These are phyloP conservation scores for Panicum virgatum DNA, from an alignment of 202 grass and related monocot species.

Conservation along the genomic window DNA sequence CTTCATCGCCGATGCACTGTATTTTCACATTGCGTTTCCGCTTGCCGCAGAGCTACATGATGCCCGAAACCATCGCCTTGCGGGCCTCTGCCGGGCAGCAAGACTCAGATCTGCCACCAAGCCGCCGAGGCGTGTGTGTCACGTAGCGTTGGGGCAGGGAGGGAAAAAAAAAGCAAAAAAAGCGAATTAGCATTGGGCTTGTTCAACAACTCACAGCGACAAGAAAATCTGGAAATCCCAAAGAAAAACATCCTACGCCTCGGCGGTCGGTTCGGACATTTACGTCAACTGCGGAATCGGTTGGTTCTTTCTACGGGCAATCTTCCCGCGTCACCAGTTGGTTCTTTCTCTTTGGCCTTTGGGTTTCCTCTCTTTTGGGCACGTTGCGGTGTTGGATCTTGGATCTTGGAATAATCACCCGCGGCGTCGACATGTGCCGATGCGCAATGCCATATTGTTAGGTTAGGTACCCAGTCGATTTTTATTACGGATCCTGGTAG, in stretches of 20 bases:
- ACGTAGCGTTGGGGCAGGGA: background rate
- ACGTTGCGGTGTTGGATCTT: conserved; percentile 42
- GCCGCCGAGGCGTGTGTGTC: background rate
- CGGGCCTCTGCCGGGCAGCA: background rate
- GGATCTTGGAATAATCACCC: background rate
- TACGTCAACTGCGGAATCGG: no score
- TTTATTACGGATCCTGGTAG: background rate
- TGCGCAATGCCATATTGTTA: background rate
- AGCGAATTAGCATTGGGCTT: background rate
- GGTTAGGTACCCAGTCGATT: background rate
- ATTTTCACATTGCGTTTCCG: background rate
- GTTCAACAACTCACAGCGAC: background rate
- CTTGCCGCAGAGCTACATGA: background rate
- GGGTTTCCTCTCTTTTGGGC: background rate
- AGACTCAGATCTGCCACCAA: background rate
- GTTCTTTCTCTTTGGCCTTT: background rate
- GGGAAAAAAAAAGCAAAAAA: background rate
- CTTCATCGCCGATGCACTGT: background rate
- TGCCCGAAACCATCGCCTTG: background rate
- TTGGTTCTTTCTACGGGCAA: no score
- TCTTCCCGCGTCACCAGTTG: no score
- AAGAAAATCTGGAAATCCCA: background rate
- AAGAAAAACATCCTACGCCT: background rate
- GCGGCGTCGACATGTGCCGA: background rate
- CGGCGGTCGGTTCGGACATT: background rate